Base-by-base conservation (phyloP, 108 stramenopile species). In the Fragilaria radians region DNA sequence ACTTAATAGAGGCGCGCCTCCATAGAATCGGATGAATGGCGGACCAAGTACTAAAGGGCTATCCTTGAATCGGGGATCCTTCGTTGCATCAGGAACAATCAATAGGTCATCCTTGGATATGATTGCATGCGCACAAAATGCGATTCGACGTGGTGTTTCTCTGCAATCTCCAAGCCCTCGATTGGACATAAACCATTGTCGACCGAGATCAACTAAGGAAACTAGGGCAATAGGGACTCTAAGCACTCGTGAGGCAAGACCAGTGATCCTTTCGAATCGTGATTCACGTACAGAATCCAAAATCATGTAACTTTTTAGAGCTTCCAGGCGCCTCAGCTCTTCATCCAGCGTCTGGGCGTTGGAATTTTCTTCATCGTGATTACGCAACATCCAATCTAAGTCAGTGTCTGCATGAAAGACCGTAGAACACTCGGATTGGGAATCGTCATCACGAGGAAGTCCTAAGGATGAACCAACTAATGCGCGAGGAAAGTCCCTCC, bases 121-220 rank as follows among this genome's bases (percentile, higher is more conserved):
- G 23, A 91, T 72, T 26, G 74, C 70, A 54, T 87, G 79, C 47
- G 77, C 75, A 52, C 89, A 91, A 62, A 91, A 91, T 24, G 86
- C 81, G 47, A 64, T 32, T 25, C 81, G 63, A 33, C 89, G 74
- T 9, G 68, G 72, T 18, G 82, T 83, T 67, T 86, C 83, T 46
- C 66, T 57, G 11, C 59, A 65, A 23, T 78, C 72, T 4, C 65
- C 73, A 9, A 84, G 57, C 19, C 87, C 87, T 65, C 60, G 55
- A 28, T 73, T 68, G 32, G 76, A 74, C 55, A 72, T 61, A 67
- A 86, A 82, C 73, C 83, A 83, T 54, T 80, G 79, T 23, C 78
- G 54, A 1, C 75, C 72, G 22, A 72, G 51, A 67, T 89, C 88
- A 25, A 78, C 75, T 45, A 89, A 62, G 28, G 62, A 67, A 28